These are phyloP conservation scores for Hibiscus trionum DNA, from an alignment of 345 rosid genomes.

Conservation along the genomic window DNA sequence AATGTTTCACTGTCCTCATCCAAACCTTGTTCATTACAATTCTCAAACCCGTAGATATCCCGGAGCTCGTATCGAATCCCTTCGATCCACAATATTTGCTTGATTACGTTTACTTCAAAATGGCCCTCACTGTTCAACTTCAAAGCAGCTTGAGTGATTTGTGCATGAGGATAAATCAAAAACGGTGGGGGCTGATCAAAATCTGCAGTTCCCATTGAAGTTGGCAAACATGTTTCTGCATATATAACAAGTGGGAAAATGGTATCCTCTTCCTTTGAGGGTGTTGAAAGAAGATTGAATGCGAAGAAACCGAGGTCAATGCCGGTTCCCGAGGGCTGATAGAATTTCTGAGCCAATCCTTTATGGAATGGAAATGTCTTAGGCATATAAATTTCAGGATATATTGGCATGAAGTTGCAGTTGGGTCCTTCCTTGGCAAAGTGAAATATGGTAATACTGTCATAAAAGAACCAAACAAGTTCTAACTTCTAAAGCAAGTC, in stretches of 20 bases:
- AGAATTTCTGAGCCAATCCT: slow-evolving; percentile 36
- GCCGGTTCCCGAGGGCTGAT: slow-evolving; percentile 37
- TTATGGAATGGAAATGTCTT: slow-evolving; percentile 29
- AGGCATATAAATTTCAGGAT: slow-evolving; percentile 24
- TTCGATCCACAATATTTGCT: slow-evolving; percentile 20
- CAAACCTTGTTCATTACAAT: slow-evolving; percentile 11
- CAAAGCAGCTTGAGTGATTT: slow-evolving; percentile 37
- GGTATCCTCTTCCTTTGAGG: slow-evolving; percentile 19
- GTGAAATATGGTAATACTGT: slow-evolving; percentile 35
- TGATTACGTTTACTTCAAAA: slow-evolving; percentile 31
- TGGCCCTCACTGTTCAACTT: slow-evolving; percentile 20
- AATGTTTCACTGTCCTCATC: slow-evolving; percentile 15
- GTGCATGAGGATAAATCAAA: slow-evolving; percentile 16
- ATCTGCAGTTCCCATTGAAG: slow-evolving; percentile 4
- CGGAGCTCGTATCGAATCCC: slow-evolving; percentile 27
- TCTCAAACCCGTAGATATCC: slow-evolving; percentile 39
- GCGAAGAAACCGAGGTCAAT: slow-evolving; percentile 39
- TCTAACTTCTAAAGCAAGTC: not conserved
- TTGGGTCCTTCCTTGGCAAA: slow-evolving; percentile 40
- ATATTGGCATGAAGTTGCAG: slow-evolving; percentile 26
- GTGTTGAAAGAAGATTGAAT: slow-evolving; percentile 22
- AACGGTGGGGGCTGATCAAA: slow-evolving; percentile 12
- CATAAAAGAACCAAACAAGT: not conserved
- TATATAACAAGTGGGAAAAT: slow-evolving; percentile 34
- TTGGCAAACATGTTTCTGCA: slow-evolving; percentile 27